Percentiles rank a stretch among this genome's conserved stretches.
Conservation (phyloP, 225 moss, liverwort and hornwort genomes). For the Physcomitrium patens region DNA sequence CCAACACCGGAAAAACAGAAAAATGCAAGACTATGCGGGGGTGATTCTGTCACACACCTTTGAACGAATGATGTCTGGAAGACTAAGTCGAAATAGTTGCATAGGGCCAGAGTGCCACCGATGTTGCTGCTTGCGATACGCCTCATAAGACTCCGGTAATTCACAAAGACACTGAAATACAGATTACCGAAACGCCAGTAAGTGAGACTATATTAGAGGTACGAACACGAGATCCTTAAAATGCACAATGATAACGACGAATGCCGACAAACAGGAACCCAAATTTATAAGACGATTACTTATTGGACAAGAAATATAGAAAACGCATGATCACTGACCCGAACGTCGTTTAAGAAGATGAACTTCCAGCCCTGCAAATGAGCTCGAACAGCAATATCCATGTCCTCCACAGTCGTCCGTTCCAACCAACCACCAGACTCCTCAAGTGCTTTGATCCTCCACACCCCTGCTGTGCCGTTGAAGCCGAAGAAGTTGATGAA, state of each 20-base stretch:
- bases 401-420: slow-evolving; percentile 68
- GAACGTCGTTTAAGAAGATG: slow-evolving; percentile 60
- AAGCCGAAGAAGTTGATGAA: slow-evolving; percentile 65
- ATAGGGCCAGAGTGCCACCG: slow-evolving; percentile 78
- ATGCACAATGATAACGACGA: slow-evolving; percentile 4
- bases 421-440: slow-evolving; percentile 68
- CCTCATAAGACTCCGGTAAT: slow-evolving; percentile 63
- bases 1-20: neutral
- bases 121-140: slow-evolving; percentile 65
- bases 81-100: slow-evolving; percentile 65
- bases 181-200: neutral
- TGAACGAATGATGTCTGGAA: slow-evolving; percentile 57
- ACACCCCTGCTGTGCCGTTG: slow-evolving; percentile 67
- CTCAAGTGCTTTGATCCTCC: slow-evolving; percentile 66
- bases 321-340: slow-evolving; percentile 35
- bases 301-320: slow-evolving; percentile 1
- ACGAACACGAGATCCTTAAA: slow-evolving; percentile 7
- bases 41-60: slow-evolving; percentile 38
- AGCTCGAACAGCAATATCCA: slow-evolving; percentile 65
- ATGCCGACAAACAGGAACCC: neutral
- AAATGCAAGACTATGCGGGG: neutral
- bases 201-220: neutral
- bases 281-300: neutral
- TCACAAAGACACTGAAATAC: slow-evolving; percentile 57
- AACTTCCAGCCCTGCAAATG: slow-evolving; percentile 65